Percentiles rank a stretch among this genome's conserved stretches.
phyloP scores from a whole-genome alignment of 108 stramenopile species.

The Aurantiochytrium sp. region DNA sequence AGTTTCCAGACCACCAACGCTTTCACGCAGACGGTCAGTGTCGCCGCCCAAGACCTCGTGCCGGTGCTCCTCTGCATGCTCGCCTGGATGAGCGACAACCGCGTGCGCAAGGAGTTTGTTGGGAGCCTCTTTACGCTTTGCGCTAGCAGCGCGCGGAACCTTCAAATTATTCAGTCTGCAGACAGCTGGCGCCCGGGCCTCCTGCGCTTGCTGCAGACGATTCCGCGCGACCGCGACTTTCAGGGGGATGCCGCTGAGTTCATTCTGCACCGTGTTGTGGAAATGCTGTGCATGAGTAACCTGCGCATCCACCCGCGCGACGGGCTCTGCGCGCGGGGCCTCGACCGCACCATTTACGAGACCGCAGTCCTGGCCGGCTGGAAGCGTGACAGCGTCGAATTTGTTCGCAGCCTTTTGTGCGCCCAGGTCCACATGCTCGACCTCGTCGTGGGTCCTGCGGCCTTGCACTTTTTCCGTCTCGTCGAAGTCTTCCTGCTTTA shows the following conservation, averaged over 20 bases:
- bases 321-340: not conserved
- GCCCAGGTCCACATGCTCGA: not conserved
- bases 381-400: not conserved
- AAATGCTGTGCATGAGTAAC: not conserved
- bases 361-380: not conserved
- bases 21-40: not conserved
- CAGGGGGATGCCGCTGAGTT: not conserved
- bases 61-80: slow-evolving; percentile 19
- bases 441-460: not conserved
- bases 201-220: not conserved
- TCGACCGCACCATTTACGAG: not conserved
- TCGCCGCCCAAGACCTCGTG: not conserved
- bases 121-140: not conserved
- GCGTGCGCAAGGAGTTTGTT: not conserved
- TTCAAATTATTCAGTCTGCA: not conserved
- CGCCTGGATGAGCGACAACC: slow-evolving; percentile 8
- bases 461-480: not conserved
- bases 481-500: not conserved
- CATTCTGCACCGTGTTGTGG: not conserved
- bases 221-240: slow-evolving; percentile 30
- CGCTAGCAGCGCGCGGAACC: not conserved
- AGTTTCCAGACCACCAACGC: not conserved
- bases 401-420: not conserved
- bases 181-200: not conserved
- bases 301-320: not conserved